Conservation (phyloP, 345 rosid species). For the Salix udensis region DNA sequence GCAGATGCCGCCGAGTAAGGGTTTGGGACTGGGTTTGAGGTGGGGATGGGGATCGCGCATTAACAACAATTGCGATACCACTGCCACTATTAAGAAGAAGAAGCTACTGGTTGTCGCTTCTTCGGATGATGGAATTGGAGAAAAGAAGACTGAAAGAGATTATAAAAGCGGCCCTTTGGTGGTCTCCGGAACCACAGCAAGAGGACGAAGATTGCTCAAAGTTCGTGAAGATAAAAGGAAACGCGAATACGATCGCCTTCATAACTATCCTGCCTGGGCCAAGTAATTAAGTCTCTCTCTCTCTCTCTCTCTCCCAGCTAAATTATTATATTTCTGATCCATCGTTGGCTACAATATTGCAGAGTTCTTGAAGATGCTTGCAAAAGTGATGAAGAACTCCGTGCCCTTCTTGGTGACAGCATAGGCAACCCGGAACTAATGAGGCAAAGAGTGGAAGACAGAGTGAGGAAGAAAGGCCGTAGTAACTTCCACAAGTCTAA, state of each 20-base stretch:
- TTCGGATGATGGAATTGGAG: background rate
- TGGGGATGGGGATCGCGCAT: too few relatives aligned
- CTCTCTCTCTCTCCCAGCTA: background rate
- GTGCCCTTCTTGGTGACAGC: conserved; percentile 85
- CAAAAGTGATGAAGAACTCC: conserved; percentile 73
- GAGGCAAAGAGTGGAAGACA: conserved; percentile 79
- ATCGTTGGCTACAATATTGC: background rate
- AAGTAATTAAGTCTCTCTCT: conserved; percentile 34
- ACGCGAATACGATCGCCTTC: conserved; percentile 71
- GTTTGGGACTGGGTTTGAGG: too few relatives aligned
- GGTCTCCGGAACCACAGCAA: conserved; percentile 78
- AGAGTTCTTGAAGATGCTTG: conserved; percentile 79
- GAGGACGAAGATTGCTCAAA: conserved; percentile 74
- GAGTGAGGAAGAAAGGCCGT: conserved; percentile 75
- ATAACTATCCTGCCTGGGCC: conserved; percentile 85
- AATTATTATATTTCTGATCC: background rate
- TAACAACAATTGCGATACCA: too few relatives aligned
- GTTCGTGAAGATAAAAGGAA: conserved; percentile 83
- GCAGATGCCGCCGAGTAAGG: too few relatives aligned
- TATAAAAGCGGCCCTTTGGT: background rate
- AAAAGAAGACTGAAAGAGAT: background rate
- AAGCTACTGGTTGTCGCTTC: background rate
- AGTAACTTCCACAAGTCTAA: conserved; percentile 55
- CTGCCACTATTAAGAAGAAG: too few relatives aligned
- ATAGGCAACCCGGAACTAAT: conserved; percentile 84